Evolutionary conservation across 257 asterid genomes (phyloP), one percentile per base, ranked within the genome.

Genomic region (Ligustrum vulgare): DNA sequence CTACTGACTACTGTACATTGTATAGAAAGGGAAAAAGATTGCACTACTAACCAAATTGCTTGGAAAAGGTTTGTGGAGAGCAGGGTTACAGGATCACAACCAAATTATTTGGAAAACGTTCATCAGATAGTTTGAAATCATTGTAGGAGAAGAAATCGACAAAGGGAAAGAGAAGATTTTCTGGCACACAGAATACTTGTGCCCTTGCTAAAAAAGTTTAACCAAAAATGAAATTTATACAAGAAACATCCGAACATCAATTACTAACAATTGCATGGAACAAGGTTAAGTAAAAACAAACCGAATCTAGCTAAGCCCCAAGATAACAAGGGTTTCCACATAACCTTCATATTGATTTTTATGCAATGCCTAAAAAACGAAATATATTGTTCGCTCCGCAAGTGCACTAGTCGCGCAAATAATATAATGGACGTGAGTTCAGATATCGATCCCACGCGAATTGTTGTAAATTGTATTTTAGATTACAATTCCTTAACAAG

Each of bases 271-370:
- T 70, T 51, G 75, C 62, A 49, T 23, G 73, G 71, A 80, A 76
- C 54, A 32, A 68, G 60, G 75, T 64, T 34, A 71, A 49, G 67
- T 35, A 10, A 16, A 28, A 28, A 28, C 39, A 60, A 69, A 35
- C 18, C 4, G 66, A 87, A 91, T 97, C 98, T 88, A 91, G 79
- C 83, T 90, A 33, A 95, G 97, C 79, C 97, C 99, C 74, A 95
- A 96, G 58, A 93, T 97, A 75, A 95, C 96, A 77, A 84, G 92
- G 13, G 94, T 88, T 34, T 93, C 88, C 2, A 54, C 80, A 60
- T 88, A 82, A 74, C 82, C 84, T 54, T 71, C 80, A 74, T 80
- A 81, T 41, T 43, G 78, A 39, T 84, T 83, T 75, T 88, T 88
- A 63, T 28, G 98, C 84, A 89, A 95, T 82, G 73, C 99, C 96